Evolutionary conservation across 2,329 filamentous ascomycete genomes (phyloP).

Genomic region (Pseudonectria foliicola): DNA sequence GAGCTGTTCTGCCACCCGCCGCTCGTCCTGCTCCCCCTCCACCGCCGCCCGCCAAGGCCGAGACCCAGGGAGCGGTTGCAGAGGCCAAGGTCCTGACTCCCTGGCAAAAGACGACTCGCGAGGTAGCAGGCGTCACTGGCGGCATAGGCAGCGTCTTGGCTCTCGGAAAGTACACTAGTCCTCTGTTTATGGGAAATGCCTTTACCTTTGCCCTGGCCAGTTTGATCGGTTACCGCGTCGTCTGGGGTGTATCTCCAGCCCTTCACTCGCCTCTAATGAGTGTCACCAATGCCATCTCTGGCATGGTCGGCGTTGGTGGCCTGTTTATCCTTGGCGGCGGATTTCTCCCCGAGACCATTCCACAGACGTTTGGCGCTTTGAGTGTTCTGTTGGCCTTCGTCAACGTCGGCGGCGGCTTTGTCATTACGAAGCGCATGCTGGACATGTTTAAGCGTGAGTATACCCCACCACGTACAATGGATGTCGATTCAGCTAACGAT

Average conservation of each 20-base stretch:
- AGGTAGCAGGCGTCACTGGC: conserved; percentile 67
- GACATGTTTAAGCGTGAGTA: conserved; percentile 74
- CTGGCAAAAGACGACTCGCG: conserved; percentile 71
- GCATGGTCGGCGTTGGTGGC: conserved; percentile 83
- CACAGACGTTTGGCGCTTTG: conserved; percentile 68
- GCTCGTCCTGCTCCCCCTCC: conserved; percentile 58
- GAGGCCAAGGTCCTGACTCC: conserved; percentile 65
- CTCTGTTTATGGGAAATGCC: conserved; percentile 80
- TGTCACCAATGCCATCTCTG: conserved; percentile 87
- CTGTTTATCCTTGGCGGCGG: conserved; percentile 85
- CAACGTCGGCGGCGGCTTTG: conserved; percentile 82
- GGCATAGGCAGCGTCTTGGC: conserved; percentile 71
- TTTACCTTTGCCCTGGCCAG: conserved; percentile 81
- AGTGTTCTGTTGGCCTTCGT: conserved; percentile 83
- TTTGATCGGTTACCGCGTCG: conserved; percentile 78
- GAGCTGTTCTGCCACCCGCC: conserved; percentile 67
- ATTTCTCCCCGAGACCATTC: conserved; percentile 67
- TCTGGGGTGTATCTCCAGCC: conserved; percentile 79
- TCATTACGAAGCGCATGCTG: conserved; percentile 88
- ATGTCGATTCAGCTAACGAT: conserved; percentile 7
- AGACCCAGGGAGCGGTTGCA: conserved; percentile 36
- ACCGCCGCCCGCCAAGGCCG: conserved; percentile 34
- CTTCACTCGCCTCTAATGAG: conserved; percentile 88
- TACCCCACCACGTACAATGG: background rate
- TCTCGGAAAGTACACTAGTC: conserved; percentile 73